These are phyloP conservation scores for Plasmodium fragile DNA, from an alignment of 169 alveolate species.

Conservation along the genomic window DNA sequence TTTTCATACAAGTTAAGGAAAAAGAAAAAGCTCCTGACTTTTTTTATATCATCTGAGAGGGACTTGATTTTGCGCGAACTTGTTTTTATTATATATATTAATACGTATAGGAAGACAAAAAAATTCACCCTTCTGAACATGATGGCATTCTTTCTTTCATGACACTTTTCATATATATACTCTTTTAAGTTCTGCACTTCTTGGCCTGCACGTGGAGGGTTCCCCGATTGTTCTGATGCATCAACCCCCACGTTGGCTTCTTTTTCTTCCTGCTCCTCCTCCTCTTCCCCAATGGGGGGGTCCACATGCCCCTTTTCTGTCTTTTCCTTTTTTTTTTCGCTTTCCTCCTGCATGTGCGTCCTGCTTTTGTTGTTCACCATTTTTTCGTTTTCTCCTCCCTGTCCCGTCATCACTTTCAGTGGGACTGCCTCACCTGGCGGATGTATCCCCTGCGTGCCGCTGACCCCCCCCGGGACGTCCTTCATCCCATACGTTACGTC, in stretches of 20 bases:
- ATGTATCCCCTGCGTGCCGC: background rate
- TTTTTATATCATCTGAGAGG: slow-evolving; percentile 32
- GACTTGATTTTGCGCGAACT: slow-evolving; percentile 53
- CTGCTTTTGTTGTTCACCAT: background rate
- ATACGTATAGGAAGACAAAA: slow-evolving; percentile 39
- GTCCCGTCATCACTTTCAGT: background rate
- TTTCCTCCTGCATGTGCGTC: background rate
- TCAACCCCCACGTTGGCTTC: background rate
- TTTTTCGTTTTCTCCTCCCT: background rate
- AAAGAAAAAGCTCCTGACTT: slow-evolving; percentile 53
- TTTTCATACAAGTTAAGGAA: slow-evolving; percentile 54
- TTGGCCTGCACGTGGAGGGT: background rate
- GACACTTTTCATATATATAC: slow-evolving; percentile 26
- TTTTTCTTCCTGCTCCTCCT: background rate
- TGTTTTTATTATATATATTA: slow-evolving; percentile 55
- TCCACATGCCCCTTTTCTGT: background rate
- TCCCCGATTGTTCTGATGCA: background rate
- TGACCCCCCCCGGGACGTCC: background rate
- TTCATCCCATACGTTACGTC: slow-evolving; percentile 13
- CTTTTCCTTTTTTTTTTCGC: background rate
- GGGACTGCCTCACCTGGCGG: background rate
- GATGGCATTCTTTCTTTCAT: slow-evolving; percentile 24
- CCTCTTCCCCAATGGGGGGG: background rate
- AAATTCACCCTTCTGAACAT: slow-evolving; percentile 62
- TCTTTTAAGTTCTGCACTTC: slow-evolving; percentile 35